Conservation (phyloP, 805 yeast genomes). For the Yueomyces sp. region DNA sequence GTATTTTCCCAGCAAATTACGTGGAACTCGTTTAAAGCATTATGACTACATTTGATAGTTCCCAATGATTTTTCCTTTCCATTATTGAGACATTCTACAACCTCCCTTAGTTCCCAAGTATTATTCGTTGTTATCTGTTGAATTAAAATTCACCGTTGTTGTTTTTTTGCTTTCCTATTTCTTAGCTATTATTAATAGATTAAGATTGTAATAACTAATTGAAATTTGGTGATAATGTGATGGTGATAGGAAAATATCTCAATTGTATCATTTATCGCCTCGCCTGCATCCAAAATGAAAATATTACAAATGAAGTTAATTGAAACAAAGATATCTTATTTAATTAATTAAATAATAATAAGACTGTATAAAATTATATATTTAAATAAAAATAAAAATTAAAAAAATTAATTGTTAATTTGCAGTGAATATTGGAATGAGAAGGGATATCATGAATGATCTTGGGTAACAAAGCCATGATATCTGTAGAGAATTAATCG, state of each 20-base stretch:
- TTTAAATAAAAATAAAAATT: background rate
- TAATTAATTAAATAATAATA: too few species aligned
- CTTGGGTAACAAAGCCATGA: too few species aligned
- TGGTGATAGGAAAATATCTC: too few species aligned
- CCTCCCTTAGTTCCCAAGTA: background rate
- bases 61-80: background rate
- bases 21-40: slow-evolving; percentile 46
- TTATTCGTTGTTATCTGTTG: background rate
- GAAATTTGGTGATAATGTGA: too few species aligned
- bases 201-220: too few species aligned
- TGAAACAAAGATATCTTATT: background rate
- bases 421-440: background rate
- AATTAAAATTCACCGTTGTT: background rate
- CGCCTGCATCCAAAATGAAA: background rate
- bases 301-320: background rate
- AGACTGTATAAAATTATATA: background rate
- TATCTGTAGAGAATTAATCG: background rate
- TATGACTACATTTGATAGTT: too few species aligned
- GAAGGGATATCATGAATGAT: too few species aligned
- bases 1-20: slow-evolving; percentile 95
- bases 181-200: too few species aligned
- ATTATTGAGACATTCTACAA: background rate
- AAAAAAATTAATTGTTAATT: background rate
- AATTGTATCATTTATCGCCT: too few species aligned
- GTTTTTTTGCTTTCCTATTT: too few species aligned